These are phyloP conservation scores for Rhizopus arrhizus DNA, from an alignment of 371 early-diverging fungal genomes.

Conservation along the genomic window DNA sequence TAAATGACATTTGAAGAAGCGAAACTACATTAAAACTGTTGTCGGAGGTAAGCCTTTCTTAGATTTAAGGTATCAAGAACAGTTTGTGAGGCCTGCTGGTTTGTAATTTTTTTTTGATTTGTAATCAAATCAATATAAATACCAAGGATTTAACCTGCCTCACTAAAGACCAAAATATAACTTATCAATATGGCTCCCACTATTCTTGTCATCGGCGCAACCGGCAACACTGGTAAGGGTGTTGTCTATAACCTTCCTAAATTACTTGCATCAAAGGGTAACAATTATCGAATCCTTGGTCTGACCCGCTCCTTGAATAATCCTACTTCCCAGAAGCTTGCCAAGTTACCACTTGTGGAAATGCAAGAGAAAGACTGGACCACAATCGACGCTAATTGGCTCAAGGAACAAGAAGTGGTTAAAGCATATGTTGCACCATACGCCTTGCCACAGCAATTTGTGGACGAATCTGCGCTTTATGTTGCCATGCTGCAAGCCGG, in stretches of 20 bases:
- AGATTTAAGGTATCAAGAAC: too few relatives aligned
- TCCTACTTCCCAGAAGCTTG: not conserved
- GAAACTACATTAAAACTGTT: too few relatives aligned
- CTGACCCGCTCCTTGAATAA: not conserved
- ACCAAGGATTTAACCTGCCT: not conserved
- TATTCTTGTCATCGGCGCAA: not conserved
- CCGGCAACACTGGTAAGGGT: not conserved
- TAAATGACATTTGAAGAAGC: too few relatives aligned
- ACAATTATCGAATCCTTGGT: not conserved
- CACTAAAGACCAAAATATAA: not conserved
- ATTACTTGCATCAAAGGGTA: not conserved
- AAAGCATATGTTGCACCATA: not conserved
- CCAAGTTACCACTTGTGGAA: not conserved
- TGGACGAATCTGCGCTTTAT: not conserved
- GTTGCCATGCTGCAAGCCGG: not conserved
- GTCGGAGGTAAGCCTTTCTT: too few relatives aligned
- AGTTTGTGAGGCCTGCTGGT: not conserved
- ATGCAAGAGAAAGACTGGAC: conserved; percentile 1
- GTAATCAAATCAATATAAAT: not conserved
- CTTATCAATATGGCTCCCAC: not conserved
- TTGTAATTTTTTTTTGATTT: not conserved
- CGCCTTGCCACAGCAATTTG: not conserved
- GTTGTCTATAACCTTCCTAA: not conserved
- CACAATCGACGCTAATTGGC: not conserved
- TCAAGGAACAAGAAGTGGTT: conserved; percentile 1